These are phyloP conservation scores for Nicotiana paniculata DNA, from an alignment of 257 asterid genomes.

Conservation along the genomic window DNA sequence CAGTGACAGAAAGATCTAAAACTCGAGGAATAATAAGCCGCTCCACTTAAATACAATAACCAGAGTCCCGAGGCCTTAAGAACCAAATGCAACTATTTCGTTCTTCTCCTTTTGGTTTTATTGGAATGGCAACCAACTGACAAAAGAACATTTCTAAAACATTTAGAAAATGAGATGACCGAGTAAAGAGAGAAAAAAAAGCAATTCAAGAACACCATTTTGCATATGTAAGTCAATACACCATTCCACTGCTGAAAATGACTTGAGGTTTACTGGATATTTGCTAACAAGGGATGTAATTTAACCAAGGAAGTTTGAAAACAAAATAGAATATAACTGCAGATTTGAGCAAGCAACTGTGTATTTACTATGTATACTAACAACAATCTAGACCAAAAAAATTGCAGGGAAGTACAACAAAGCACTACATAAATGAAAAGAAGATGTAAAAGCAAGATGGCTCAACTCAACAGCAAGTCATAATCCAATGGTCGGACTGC, in stretches of 20 bases:
- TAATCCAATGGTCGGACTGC: background rate
- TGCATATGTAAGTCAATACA: background rate
- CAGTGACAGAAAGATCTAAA: too few relatives aligned
- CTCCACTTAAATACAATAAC: too few relatives aligned
- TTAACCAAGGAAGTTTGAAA: background rate
- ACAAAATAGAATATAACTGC: background rate
- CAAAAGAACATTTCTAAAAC: too few relatives aligned
- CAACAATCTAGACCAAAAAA: background rate
- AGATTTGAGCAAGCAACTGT: background rate
- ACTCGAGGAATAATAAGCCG: too few relatives aligned
- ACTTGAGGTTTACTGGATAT: background rate
- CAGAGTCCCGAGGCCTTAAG: too few relatives aligned
- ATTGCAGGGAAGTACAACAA: background rate
- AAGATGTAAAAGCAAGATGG: background rate
- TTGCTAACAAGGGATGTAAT: background rate
- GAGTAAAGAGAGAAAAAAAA: too few relatives aligned
- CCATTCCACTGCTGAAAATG: background rate
- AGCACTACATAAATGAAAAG: background rate
- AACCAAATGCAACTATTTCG: too few relatives aligned
- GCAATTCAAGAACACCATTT: background rate
- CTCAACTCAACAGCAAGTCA: background rate
- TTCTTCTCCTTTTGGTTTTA: too few relatives aligned
- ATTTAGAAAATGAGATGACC: too few relatives aligned
- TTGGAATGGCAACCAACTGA: too few relatives aligned
- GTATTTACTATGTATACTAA: background rate